These are phyloP conservation scores for Volvox africanus DNA, from an alignment of 139 green algal species.

Conservation along the genomic window DNA sequence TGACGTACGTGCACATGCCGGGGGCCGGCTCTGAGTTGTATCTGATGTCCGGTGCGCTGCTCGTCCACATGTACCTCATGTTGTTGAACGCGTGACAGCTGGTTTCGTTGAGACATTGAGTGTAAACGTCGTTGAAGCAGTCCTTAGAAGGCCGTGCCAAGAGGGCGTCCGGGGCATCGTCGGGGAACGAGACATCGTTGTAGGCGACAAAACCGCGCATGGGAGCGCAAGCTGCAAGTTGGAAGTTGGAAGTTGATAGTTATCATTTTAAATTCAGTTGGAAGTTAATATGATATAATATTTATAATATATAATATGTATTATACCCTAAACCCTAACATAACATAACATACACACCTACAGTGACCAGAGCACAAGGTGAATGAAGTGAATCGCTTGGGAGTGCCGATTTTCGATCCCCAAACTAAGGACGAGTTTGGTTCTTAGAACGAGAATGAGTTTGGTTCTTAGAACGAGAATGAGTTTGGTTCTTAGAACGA, in stretches of 20 bases:
- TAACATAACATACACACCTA: too few relatives aligned
- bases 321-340: too few relatives aligned
- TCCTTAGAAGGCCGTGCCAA: background rate
- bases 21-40: background rate
- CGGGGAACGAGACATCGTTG: background rate
- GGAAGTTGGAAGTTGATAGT: background rate
- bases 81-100: background rate
- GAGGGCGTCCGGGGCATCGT: too few relatives aligned
- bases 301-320: too few relatives aligned
- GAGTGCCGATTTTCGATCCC: too few relatives aligned
- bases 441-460: too few relatives aligned
- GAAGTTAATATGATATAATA: too few relatives aligned
- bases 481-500: too few relatives aligned
- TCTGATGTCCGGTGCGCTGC: background rate
- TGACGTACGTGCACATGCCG: background rate
- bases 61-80: background rate
- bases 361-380: too few relatives aligned
- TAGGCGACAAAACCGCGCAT: background rate
- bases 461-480: too few relatives aligned
- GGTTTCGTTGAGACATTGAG: background rate
- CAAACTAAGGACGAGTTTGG: background rate
- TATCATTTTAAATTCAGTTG: background rate
- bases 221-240: background rate
- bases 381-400: too few relatives aligned
- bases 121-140: background rate